Percentiles rank a stretch among this genome's conserved stretches.
Evolutionary conservation across 2,329 filamentous ascomycete genomes (phyloP).

Genomic region (Fusarium phyllophilum): DNA sequence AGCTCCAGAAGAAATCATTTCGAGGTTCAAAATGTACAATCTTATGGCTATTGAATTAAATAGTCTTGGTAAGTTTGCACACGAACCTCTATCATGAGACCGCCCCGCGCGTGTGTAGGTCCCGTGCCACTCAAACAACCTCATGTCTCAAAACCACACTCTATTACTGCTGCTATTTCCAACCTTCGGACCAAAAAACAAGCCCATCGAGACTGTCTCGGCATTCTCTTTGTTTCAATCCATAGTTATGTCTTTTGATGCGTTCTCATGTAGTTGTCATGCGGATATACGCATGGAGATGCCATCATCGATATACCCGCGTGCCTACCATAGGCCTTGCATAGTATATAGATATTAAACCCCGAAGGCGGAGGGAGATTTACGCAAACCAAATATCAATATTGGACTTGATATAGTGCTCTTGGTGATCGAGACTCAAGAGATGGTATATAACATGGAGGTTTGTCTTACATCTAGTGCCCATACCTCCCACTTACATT

Average conservation of each 20-base stretch:
- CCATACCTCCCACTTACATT: neutral
- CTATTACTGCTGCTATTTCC: neutral
- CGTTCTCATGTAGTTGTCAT: slow-evolving; percentile 20
- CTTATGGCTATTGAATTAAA: rapidly evolving
- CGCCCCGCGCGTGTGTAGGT: slow-evolving; percentile 2
- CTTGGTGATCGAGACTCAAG: neutral
- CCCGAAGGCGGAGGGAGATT: neutral
- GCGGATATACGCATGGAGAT: neutral
- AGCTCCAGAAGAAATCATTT: too few species aligned
- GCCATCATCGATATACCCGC: neutral
- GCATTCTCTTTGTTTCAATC: neutral
- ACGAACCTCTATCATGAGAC: slow-evolving; percentile 23
- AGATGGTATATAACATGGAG: slow-evolving; percentile 10
- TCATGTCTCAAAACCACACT: slow-evolving; percentile 3
- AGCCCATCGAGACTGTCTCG: neutral
- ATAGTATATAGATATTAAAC: neutral
- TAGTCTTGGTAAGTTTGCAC: neutral
- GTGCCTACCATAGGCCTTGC: neutral
- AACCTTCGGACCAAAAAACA: too few species aligned
- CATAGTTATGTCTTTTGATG: neutral
- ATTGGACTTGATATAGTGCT: neutral
- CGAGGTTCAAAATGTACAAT: neutral
- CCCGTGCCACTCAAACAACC: slow-evolving; percentile 26
- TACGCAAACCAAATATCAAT: neutral
- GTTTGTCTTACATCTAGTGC: neutral